Evolutionary conservation across 495 filamentous ascomycete genomes (phyloP), one percentile per base, ranked within the genome.

Genomic region (Zalerion maritima): DNA sequence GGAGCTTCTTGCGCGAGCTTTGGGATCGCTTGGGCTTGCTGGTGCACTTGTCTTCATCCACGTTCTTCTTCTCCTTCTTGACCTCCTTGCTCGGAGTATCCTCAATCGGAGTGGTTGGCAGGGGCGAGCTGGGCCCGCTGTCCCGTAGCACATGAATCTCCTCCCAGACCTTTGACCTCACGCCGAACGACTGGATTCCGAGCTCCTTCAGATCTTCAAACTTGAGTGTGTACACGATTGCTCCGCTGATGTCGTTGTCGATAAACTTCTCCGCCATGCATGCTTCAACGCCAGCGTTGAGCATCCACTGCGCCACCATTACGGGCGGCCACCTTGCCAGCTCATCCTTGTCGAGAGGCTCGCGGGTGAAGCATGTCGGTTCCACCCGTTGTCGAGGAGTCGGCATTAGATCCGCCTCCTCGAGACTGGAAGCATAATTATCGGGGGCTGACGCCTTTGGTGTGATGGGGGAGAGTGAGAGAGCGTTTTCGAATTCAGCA

Each of bases 191-290:
- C n/a, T 65, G 55, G 35, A 97, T 91, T 13, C 78, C 78, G 4
- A 94, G 73, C 54, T 97, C 89, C 44, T 85, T 84, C n/a, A 97
- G 62, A 45, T 94, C 85, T 19, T 93, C 81, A 40, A 81, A 71
- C 44, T 92, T 78, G n/a, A 97, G 58, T 10, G 79, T 75, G 14
- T 87, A 70, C 1, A 97, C 62, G 28, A 94, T 74, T 2, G 72
- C 55, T 0, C 89, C 89, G 14, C 75, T 76, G 48, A 97, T 94
- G 45, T 97, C 89, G 52, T 97, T 87, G 38, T 68, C 62, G 32
- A 80, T 63, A 40, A 97, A 94, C 42, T 75, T 80, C 29, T 91
- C 71, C n/a, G 87, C 67, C 21, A 85, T 57, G 1, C 60, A 53
- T 7, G 69, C 54, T 31, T 94, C 83, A 39, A 82, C 71, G 4